A percentile compares a stretch with the other conserved stretches of the same genome.
Evolutionary conservation across 805 yeast genomes (phyloP).

Genomic region (Priceomyces melissophilus): DNA sequence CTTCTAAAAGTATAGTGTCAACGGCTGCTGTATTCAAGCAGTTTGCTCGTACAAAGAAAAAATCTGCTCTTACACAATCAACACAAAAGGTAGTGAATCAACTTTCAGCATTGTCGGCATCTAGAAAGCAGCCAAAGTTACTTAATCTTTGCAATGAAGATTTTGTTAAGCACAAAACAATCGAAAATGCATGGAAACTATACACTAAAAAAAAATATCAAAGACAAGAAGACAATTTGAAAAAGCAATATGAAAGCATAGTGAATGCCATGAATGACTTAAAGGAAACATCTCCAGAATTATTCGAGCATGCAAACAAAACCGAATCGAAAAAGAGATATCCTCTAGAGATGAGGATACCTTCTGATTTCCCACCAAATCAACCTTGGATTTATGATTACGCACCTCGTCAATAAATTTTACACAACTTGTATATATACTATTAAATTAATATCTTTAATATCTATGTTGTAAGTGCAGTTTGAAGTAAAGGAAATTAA

Average conservation of each 20-base stretch:
- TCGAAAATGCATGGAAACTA: conserved; percentile 77
- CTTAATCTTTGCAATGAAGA: conserved; percentile 78
- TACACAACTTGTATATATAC: conserved; percentile 1
- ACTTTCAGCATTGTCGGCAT: conserved; percentile 80
- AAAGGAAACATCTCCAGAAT: conserved; percentile 44
- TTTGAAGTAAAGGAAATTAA: no score
- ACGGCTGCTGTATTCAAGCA: conserved; percentile 7
- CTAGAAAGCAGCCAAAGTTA: conserved; percentile 82
- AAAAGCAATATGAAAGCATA: conserved; percentile 63
- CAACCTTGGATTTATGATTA: conserved; percentile 69
- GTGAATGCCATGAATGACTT: conserved; percentile 71
- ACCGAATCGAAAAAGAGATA: conserved; percentile 48
- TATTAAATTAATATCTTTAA: not conserved
- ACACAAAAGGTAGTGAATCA: conserved; percentile 48
- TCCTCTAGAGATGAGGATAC: conserved; percentile 81
- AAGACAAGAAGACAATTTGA: conserved; percentile 38
- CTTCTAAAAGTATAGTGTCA: not conserved
- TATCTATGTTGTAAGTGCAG: no score
- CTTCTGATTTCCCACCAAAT: conserved; percentile 86
- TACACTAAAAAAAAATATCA: conserved; percentile 51
- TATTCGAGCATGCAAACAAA: conserved; percentile 62
- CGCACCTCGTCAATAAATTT: conserved; percentile 9
- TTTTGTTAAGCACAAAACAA: conserved; percentile 75
- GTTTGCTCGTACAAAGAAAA: conserved; percentile 31
- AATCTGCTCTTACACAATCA: conserved; percentile 28